Base-by-base conservation (phyloP, 2,329 filamentous ascomycete species). In the Hypoxylon sp. region DNA sequence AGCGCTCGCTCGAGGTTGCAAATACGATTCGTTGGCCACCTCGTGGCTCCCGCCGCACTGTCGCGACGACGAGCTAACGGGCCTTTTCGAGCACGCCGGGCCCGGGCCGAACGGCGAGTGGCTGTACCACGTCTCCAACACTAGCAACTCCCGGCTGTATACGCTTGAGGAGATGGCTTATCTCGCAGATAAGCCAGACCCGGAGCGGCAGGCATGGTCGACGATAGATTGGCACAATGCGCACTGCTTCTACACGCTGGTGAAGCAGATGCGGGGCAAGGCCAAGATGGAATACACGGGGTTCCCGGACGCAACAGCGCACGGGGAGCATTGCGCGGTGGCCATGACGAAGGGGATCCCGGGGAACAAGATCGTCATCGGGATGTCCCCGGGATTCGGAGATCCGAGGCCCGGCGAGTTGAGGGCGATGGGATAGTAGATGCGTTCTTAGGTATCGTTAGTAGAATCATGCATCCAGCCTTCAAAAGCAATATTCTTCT, bases 211-310 rank as follows among this genome's bases (percentile, higher is more conserved):
- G 11, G 50, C 50, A 10, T 53, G 29, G 31, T 53, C 50, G 32
- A 53, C 31, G 4, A 37, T 53, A 10, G 50, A 53, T 19, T 53
- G 50, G 50, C 50, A 53, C 15, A 53, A 53, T 13, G 31, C 31
- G 31, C 50, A 53, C 11, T 53, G 50, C 17, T 53, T 53, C 50
- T 53, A 53, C 17, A 53, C 50, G 7, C 31, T 53, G 10, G 50
- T 53, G 8, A 53, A 53, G 50, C 50, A 53, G 31, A 37, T 53
- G 50, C 31, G 50, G 17, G 50, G 50, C 1, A 37, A n/a, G 17
- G 50, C 31, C 50, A 53, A 53, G 10, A 53, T 53, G 50, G 50
- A 53, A 17, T 53, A 53, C 19, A 53, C 50, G 11, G 50, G 50
- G 1, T 53, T 53, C 50, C 31, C 50, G 10, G 7, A 21, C n/a